Conservation (phyloP, 176 grass and related monocot genomes). For the Phoenix roebelenii region DNA sequence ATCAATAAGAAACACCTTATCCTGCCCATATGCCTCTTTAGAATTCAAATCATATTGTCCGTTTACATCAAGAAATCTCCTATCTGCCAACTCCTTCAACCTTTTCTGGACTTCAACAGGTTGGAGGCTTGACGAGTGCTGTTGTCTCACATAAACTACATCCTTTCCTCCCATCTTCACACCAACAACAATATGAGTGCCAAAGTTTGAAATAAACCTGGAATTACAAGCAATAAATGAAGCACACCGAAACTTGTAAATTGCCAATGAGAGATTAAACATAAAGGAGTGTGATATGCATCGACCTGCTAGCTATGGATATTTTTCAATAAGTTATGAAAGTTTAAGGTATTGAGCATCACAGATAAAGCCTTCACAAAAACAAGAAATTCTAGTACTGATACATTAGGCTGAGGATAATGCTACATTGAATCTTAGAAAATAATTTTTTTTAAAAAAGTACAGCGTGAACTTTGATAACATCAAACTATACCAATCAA, state of each 20-base stretch:
- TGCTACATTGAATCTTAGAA: too few relatives aligned
- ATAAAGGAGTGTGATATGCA: too few relatives aligned
- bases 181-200: conserved; percentile 90
- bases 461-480: too few relatives aligned
- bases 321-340: too few relatives aligned
- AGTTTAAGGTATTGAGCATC: too few relatives aligned
- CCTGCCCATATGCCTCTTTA: conserved; percentile 38
- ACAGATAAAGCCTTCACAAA: too few relatives aligned
- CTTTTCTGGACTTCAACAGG: conserved; percentile 79
- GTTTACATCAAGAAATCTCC: conserved; percentile 50
- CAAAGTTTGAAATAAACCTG: conserved; percentile 90
- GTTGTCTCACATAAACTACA: conserved; percentile 83
- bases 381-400: too few relatives aligned
- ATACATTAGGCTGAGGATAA: too few relatives aligned
- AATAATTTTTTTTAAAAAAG: too few relatives aligned
- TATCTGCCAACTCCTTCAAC: conserved; percentile 75
- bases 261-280: background rate
- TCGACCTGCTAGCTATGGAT: too few relatives aligned
- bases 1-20: conserved; percentile 39
- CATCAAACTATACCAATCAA: too few relatives aligned
- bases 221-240: conserved; percentile 20
- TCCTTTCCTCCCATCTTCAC: conserved; percentile 98
- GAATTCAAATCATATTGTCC: conserved; percentile 46
- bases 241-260: conserved; percentile 2
- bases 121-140: conserved; percentile 73